Base-by-base conservation (phyloP, 2,329 filamentous ascomycete species). In the Fusarium nisikadoi region DNA sequence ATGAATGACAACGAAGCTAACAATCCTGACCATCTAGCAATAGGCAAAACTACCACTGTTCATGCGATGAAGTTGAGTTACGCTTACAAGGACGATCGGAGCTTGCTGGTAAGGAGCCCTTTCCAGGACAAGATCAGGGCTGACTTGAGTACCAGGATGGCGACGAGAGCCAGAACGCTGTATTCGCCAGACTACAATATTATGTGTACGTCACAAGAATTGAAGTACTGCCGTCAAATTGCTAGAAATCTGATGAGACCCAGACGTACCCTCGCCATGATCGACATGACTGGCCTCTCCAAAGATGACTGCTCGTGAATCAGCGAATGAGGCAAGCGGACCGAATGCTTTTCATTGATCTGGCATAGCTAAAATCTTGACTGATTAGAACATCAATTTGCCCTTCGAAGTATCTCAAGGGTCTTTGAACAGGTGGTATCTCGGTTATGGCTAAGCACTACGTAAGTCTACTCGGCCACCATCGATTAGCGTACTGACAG, bases 381-480 rank as follows among this genome's bases (percentile, higher is more conserved):
- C 29, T 35, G 47, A 25, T 11, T 8, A 50, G 16, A 25, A n/a
- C 12, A 35, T 50, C n/a, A 19, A 13, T 4, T 19, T 14, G 20
- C 17, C 46, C 17, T 33, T 25, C n/a, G 20, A 19, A n/a, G 16
- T 16, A 35, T 14, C 29, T 19, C 10, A 84, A 83, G 64, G 84
- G 91, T 25, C 82, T 93, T 5, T 91, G 94, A 79, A 86, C 85
- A 14, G 83, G 85, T 35, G 90, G 90, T 52, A 91, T 94, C 7
- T 90, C 89, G 31, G 88, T 92, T 19, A 93, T 89, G 80, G 89
- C 93, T 47, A 94, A 94, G 82, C 92, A 94, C 78, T 94, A 92
- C 78, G 90, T 83, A 46, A 77, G 80, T 68, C 12, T 14, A 6
- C 16, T 27, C 16, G 7, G 14, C 14, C 4, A 36, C 20, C 10